Percentiles rank a stretch among this genome's conserved stretches.
These are phyloP conservation scores for Paramecium caudatum DNA, from an alignment of 73 alveolate species.

Conservation along the genomic window DNA sequence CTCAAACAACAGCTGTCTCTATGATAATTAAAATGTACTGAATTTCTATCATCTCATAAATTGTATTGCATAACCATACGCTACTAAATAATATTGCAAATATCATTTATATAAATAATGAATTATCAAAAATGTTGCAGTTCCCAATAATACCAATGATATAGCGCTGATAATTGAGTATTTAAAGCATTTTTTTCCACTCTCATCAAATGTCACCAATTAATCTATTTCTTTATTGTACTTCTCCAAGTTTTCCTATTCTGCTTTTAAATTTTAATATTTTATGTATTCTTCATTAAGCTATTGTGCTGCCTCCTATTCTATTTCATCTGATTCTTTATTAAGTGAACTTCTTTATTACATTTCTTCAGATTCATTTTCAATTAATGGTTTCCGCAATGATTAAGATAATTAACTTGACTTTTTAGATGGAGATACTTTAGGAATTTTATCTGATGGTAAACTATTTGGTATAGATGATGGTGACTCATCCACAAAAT, in stretches of 20 bases:
- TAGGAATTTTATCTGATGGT: not conserved
- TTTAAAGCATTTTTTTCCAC: conserved; percentile 9
- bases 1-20: conserved; percentile 30
- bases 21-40: not conserved
- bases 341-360: not conserved
- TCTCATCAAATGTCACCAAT: not conserved
- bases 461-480: conserved; percentile 1
- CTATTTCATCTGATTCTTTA: not conserved
- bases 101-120: conserved; percentile 46
- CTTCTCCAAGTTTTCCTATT: conserved; percentile 1
- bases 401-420: not conserved
- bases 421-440: not conserved
- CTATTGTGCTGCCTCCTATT: not conserved
- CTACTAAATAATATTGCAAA: conserved; percentile 17
- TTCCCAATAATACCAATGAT: not conserved
- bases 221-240: conserved; percentile 34
- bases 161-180: conserved; percentile 7
- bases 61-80: conserved; percentile 38
- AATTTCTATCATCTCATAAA: conserved; percentile 20
- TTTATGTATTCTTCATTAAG: conserved; percentile 20
- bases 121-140: not conserved
- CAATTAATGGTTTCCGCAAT: not conserved
- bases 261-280: not conserved
- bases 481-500: not conserved
- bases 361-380: not conserved